Conservation (phyloP, 2,329 filamentous ascomycete genomes). For the Nannizziopsis barbatae region DNA sequence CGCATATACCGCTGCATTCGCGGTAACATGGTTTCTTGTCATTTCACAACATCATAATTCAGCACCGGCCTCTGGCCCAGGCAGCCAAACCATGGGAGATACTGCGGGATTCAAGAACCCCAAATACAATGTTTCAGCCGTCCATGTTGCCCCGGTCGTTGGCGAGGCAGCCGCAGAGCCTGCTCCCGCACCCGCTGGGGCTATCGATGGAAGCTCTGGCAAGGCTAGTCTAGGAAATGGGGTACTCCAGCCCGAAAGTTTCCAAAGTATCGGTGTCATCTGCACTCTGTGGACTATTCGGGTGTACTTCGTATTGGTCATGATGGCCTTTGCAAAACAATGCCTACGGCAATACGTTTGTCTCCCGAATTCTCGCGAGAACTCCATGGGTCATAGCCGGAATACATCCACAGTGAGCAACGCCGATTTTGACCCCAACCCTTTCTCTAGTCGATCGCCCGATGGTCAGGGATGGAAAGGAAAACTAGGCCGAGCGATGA, state of each 20-base stretch:
- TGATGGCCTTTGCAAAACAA: conserved; percentile 70
- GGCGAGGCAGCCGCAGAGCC: conserved; percentile 36
- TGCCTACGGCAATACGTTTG: conserved; percentile 60
- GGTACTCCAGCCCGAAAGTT: conserved; percentile 53
- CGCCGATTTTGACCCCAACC: conserved; percentile 45
- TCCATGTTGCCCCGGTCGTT: conserved; percentile 47
- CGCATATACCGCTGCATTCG: conserved; percentile 71
- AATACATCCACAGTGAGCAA: conserved; percentile 39
- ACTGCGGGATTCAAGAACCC: conserved; percentile 56
- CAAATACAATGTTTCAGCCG: conserved; percentile 49
- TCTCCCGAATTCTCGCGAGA: conserved; percentile 30
- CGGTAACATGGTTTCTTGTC: conserved; percentile 75
- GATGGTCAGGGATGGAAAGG: conserved; percentile 72
- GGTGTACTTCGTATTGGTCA: conserved; percentile 71
- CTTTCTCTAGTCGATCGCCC: conserved; percentile 59
- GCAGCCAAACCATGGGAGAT: conserved; percentile 48
- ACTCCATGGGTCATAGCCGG: conserved; percentile 25
- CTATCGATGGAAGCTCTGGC: conserved; percentile 21
- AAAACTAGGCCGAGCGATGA: conserved; percentile 65
- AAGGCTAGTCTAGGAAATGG: conserved; percentile 48
- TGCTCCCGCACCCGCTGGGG: conserved; percentile 27
- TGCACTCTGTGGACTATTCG: conserved; percentile 61
- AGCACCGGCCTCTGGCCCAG: conserved; percentile 36
- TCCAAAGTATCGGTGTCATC: conserved; percentile 70
- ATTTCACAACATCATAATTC: conserved; percentile 47